Percentiles rank a stretch among this genome's conserved stretches.
These are phyloP conservation scores for Tetrapyrgos nigripes DNA, from an alignment of 1,284 basidiomycete species.

Conservation along the genomic window DNA sequence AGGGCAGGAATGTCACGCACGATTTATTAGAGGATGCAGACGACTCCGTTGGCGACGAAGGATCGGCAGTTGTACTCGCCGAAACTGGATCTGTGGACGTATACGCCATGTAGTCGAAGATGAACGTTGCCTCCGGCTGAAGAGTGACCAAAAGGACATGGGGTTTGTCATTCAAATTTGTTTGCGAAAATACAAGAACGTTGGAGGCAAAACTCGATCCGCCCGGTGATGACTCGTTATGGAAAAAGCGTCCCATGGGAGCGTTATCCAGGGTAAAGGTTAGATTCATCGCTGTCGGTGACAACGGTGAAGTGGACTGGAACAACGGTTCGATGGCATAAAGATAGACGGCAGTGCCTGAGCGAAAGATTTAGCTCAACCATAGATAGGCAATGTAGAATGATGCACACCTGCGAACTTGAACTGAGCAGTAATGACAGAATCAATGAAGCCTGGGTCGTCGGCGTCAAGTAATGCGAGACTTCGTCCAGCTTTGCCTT, in stretches of 20 bases:
- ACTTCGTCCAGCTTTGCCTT: neutral
- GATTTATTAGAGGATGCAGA: neutral
- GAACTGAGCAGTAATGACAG: conserved; percentile 48
- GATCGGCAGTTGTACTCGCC: neutral
- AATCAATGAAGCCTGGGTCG: conserved; percentile 43
- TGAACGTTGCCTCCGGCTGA: conserved; percentile 51
- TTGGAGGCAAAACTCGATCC: conserved; percentile 28
- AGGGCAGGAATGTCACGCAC: neutral
- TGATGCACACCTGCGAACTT: conserved; percentile 54
- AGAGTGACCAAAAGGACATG: conserved; percentile 52
- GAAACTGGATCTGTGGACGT: conserved; percentile 30
- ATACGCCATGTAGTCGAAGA: conserved; percentile 57
- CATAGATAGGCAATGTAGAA: neutral
- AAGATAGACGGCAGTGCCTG: conserved; percentile 44
- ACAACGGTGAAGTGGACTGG: conserved; percentile 12
- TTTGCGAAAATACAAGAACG: conserved; percentile 42
- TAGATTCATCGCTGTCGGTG: conserved; percentile 37
- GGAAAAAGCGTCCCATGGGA: conserved; percentile 11
- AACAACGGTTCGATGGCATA: conserved; percentile 41
- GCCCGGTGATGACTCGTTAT: neutral
- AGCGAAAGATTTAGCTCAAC: conserved; percentile 13
- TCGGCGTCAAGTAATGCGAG: conserved; percentile 36
- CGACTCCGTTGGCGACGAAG: neutral
- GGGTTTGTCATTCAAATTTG: conserved; percentile 41
- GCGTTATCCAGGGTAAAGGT: conserved; percentile 38